Percentiles rank a stretch among this genome's conserved stretches.
Evolutionary conservation across 1,284 basidiomycete genomes (phyloP).

Genomic region (Leucoagaricus sp.): DNA sequence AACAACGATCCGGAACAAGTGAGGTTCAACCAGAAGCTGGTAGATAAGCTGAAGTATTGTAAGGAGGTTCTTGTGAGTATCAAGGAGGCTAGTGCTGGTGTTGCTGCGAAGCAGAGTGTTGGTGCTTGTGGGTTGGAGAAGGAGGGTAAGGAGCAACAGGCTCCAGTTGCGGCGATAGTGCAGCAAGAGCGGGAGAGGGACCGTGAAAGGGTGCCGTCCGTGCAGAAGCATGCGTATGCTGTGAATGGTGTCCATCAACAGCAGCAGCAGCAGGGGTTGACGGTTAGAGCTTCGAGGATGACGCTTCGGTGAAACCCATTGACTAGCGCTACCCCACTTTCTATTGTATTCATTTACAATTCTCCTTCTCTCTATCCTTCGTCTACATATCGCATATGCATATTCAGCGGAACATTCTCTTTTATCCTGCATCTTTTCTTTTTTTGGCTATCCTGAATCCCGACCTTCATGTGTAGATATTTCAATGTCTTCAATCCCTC

Average conservation of each 20-base stretch:
- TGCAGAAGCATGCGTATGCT: not conserved
- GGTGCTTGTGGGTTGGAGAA: constrained; percentile 17
- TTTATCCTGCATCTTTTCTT: too few species aligned
- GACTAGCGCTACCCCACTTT: not conserved
- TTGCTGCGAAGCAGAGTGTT: constrained; percentile 15
- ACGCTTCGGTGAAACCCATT: not conserved
- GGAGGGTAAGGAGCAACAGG: not conserved
- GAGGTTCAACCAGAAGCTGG: constrained; percentile 62
- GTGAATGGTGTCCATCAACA: not conserved
- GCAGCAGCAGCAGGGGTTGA: constrained; percentile 8
- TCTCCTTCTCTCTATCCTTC: too few species aligned
- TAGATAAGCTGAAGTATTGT: constrained; percentile 83
- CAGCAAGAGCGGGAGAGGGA: not conserved
- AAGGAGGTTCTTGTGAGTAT: constrained; percentile 76
- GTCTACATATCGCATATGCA: too few species aligned
- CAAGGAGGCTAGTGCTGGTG: constrained; percentile 39
- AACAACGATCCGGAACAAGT: constrained; percentile 49
- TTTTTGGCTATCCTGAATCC: too few species aligned
- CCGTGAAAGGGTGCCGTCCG: not conserved
- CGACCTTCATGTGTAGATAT: too few species aligned
- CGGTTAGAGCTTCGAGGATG: constrained; percentile 7
- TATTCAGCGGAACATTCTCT: too few species aligned
- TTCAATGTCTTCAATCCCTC: too few species aligned
- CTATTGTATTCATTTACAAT: not conserved
- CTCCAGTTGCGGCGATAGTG: not conserved